Base-by-base conservation (phyloP, 306 rosid genomes). In the Casuarina cunninghamiana region DNA sequence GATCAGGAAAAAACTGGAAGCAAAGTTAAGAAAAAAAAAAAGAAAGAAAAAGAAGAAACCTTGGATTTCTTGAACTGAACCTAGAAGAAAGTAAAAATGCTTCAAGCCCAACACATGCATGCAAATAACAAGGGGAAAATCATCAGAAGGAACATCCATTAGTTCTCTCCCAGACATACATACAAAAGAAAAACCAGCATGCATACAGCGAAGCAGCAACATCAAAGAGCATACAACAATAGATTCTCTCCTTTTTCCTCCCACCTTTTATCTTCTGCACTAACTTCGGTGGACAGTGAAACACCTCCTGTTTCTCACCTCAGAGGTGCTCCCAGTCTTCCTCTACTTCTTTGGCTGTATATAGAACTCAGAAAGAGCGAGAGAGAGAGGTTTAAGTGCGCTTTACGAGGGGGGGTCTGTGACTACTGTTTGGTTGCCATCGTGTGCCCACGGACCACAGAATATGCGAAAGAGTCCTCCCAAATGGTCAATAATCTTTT, bases 371-470 rank as follows among this genome's bases (percentile, higher is more conserved):
- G 45, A 26, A 0, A 26, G 32, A 26, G 32, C 0, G 32, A 26
- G 77, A 62, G 61, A 12, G 75, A 26, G 78, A 63, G 79, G 79
- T 58, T 75, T 80, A 68, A 86, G 84, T 74, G 82, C 78, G 79
- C 78, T 61, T 75, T 84, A 83, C 82, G 83, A 70, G 84, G 84
- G 87, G 75, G 83, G 46, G 82, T 53, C 79, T 55, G 81, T 80
- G 86, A 78, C 61, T 67, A 77, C 38, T 87, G 87, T 72, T 83
- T 73, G 76, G 83, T 84, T 75, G 37, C 84, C 54, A 78, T 83
- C 88, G 72, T 26, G 69, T 68, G 84, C 73, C 73, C 77, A 44
- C 82, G 80, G 86, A 76, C 95, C 95, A 90, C 97, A 88, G 83
- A 83, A 82, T 87, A 82, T 78, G 69, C 78, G 78, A 53, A 80